Base-by-base conservation (phyloP, 1,139 yeast genomes). In the Geotrichum klebahnii region DNA sequence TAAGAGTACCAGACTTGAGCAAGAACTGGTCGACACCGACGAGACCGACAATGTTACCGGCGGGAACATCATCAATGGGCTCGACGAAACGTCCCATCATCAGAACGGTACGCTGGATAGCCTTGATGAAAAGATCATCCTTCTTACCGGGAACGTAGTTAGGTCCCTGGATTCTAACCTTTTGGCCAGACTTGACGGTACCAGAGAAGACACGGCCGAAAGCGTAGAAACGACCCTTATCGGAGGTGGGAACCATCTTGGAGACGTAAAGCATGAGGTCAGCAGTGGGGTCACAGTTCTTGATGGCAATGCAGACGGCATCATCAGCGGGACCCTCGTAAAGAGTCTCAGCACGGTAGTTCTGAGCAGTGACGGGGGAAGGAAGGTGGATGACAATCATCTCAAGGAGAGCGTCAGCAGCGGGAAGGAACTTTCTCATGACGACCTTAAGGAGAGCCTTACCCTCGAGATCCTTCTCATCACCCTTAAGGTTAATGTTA, bases 151-250 rank as follows among this genome's bases (percentile, higher is more conserved):
- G 96, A 68, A 80, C 81, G 79, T 88, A 92, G 96, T 90, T 90
- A 74, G 97, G 98, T 79, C 98, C 98, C 82, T 92, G 98, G 72
- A 92, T 92, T 82, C 98, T 87, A 72, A 92, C 96, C 87, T 92
- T 92, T 82, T 84, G 90, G 78, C 98, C 98, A 69, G 97, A 87
- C 75, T 78, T 86, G 70, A 92, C 97, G 70, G 97, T 92, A 89
- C 98, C 98, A 67, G 97, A 86, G 81, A 92, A 92, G 75, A 92
- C 97, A 83, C 98, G 94, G 77, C 98, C 98, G 80, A 92, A 92
- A 72, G 98, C 98, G 84, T 89, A 92, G 96, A 92, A 92, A 82
- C 98, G 90, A 84, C 98, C 98, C 83, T 90, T 92, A 78, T 92
- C 98, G 67, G 97, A 90, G 72, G 98, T 92, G 77, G 98, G 98